Conservation (phyloP, 805 yeast species). For the Metschnikowia continentalis region DNA sequence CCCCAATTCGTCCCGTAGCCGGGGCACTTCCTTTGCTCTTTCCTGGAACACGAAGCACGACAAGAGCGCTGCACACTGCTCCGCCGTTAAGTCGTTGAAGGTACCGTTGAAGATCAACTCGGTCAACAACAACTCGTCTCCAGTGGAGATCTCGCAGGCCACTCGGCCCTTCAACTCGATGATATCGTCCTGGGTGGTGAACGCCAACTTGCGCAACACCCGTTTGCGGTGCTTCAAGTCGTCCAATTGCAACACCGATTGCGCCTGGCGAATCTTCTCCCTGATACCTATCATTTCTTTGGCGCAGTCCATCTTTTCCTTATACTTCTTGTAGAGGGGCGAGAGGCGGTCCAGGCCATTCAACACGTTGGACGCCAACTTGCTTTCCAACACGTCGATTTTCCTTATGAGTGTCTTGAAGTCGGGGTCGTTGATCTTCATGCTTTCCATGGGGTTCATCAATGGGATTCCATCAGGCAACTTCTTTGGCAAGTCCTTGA, state of each 20-base stretch:
- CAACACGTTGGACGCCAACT: conserved; percentile 65
- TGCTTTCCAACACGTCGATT: conserved; percentile 76
- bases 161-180: conserved; percentile 96
- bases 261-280: conserved; percentile 72
- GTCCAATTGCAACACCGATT: conserved; percentile 89
- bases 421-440: conserved; percentile 85
- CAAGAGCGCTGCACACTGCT: conserved; percentile 85
- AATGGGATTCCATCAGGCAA: conserved; percentile 90
- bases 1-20: conserved; percentile 82
- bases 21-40: conserved; percentile 81
- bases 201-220: conserved; percentile 87
- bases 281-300: conserved; percentile 55
- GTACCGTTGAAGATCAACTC: conserved; percentile 95
- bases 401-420: conserved; percentile 70
- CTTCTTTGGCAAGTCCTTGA: conserved; percentile 75
- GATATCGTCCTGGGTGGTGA: conserved; percentile 80
- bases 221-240: conserved; percentile 90
- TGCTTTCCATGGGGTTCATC: conserved; percentile 84
- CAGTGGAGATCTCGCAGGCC: conserved; percentile 93
- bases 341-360: conserved; percentile 56
- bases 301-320: conserved; percentile 58
- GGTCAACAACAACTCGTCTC: conserved; percentile 79
- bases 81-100: conserved; percentile 81
- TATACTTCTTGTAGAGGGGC: conserved; percentile 61
- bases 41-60: conserved; percentile 98